These are phyloP conservation scores for Scleroderma bovista DNA, from an alignment of 768 basidiomycete species.

Conservation along the genomic window DNA sequence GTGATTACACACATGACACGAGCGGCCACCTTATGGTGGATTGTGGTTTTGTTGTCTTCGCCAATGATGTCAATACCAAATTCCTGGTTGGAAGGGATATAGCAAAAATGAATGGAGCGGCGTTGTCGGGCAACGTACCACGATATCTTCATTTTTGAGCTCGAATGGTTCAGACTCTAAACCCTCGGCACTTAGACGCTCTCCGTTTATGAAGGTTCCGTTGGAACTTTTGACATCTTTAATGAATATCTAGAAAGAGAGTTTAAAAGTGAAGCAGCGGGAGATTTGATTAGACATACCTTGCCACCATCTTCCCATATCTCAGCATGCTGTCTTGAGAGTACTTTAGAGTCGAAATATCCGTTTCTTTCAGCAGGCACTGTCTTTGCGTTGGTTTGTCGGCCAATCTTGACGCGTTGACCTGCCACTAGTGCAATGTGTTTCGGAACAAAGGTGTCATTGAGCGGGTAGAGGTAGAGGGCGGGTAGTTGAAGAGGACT, in stretches of 20 bases:
- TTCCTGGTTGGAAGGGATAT: conserved; percentile 51
- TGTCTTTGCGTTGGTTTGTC: conserved; percentile 95
- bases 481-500: conserved; percentile 30
- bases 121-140: conserved; percentile 53
- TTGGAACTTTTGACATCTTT: conserved; percentile 98
- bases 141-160: conserved; percentile 91
- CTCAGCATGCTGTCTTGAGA: conserved; percentile 93
- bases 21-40: conserved; percentile 98
- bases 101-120: background rate
- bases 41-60: conserved; percentile 96
- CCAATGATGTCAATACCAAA: conserved; percentile 99
- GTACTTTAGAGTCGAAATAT: conserved; percentile 94
- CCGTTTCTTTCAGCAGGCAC: conserved; percentile 90
- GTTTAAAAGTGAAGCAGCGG: conserved; percentile 9
- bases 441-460: conserved; percentile 92
- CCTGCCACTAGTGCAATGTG: conserved; percentile 71
- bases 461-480: conserved; percentile 82
- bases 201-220: conserved; percentile 97
- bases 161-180: conserved; percentile 90
- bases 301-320: conserved; percentile 94
- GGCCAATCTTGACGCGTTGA: conserved; percentile 83
- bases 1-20: conserved; percentile 85
- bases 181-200: conserved; percentile 84
- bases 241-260: conserved; percentile 74
- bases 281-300: conserved; percentile 37